Conservation (phyloP, 163 green algal genomes). For the Scenedesmus sp. region DNA sequence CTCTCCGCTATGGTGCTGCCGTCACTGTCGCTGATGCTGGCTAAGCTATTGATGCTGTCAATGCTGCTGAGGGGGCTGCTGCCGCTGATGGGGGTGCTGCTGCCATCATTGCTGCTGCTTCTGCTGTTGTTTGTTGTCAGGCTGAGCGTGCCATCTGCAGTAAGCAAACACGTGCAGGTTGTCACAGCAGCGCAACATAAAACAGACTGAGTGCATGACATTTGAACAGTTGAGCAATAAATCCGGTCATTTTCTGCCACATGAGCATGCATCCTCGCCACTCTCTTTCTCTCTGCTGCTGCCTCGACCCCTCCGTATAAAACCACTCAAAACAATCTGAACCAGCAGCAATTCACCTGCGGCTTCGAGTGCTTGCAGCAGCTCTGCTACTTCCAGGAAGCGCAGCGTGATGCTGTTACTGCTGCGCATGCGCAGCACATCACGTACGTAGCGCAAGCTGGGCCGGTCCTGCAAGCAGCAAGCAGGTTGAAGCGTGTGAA, state of each 20-base stretch:
- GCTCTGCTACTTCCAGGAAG: constrained; percentile 1
- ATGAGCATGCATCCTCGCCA: not conserved
- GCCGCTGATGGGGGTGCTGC: not conserved
- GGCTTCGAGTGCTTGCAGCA: not conserved
- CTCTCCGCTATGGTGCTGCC: constrained; percentile 26
- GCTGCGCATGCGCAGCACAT: constrained; percentile 57
- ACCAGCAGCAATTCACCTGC: constrained; percentile 10
- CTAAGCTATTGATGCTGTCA: constrained; percentile 37
- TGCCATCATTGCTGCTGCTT: not conserved
- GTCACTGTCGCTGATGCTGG: not conserved
- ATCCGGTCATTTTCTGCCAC: not conserved
- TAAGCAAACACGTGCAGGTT: no score
- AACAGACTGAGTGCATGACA: not conserved
- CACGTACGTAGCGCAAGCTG: constrained; percentile 57
- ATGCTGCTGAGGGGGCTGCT: constrained; percentile 26
- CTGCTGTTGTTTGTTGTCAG: constrained; percentile 6
- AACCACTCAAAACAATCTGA: not conserved
- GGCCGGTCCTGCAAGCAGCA: constrained; percentile 19
- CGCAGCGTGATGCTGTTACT: constrained; percentile 44
- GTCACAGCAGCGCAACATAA: constrained; percentile 4
- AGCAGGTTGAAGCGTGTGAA: no score
- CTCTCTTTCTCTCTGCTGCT: not conserved
- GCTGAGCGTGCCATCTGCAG: constrained; percentile 15
- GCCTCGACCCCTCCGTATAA: no score
- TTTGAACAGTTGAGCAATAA: not conserved